Conservation (phyloP, 768 basidiomycete genomes). For the Cystofilobasidium capitatum region DNA sequence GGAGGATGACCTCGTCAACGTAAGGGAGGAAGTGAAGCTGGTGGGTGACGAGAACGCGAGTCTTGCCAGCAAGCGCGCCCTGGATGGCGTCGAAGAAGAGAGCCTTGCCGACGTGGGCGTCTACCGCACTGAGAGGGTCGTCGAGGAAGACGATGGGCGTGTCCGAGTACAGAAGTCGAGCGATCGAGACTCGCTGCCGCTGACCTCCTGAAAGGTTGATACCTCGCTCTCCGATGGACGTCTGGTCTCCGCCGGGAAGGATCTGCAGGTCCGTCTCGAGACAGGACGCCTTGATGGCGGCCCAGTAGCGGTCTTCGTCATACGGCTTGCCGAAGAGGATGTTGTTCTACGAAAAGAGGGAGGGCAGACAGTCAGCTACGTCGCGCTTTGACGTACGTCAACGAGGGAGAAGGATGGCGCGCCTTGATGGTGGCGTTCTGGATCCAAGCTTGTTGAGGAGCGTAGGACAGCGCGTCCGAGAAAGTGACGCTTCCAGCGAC, state of each 20-base stretch:
- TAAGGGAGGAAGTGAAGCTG: conserved; percentile 80
- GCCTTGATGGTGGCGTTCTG: conserved; percentile 67
- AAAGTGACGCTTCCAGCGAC: conserved; percentile 37
- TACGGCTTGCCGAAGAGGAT: conserved; percentile 76
- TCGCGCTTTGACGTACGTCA: no score
- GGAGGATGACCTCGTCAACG: conserved; percentile 63
- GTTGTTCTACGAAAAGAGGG: background rate
- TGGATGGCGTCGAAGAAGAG: conserved; percentile 77
- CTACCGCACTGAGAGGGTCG: conserved; percentile 80
- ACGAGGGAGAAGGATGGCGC: background rate
- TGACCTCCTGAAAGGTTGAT: conserved; percentile 81
- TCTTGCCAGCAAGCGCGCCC: conserved; percentile 55
- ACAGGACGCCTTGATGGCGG: conserved; percentile 64
- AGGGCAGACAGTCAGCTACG: background rate
- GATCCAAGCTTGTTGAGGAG: conserved; percentile 84
- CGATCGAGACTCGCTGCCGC: conserved; percentile 73
- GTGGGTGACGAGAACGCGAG: conserved; percentile 81
- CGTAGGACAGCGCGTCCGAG: conserved; percentile 50
- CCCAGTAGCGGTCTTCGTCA: conserved; percentile 73
- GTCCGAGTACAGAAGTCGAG: conserved; percentile 74
- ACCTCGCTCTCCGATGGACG: conserved; percentile 54
- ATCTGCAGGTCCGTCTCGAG: conserved; percentile 69
- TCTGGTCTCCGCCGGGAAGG: conserved; percentile 61
- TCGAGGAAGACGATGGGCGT: conserved; percentile 83
- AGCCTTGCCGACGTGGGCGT: conserved; percentile 81